Evolutionary conservation across 1,284 basidiomycete genomes (phyloP), one percentile per base, ranked within the genome.

Genomic region (Rhodotorula sp.): DNA sequence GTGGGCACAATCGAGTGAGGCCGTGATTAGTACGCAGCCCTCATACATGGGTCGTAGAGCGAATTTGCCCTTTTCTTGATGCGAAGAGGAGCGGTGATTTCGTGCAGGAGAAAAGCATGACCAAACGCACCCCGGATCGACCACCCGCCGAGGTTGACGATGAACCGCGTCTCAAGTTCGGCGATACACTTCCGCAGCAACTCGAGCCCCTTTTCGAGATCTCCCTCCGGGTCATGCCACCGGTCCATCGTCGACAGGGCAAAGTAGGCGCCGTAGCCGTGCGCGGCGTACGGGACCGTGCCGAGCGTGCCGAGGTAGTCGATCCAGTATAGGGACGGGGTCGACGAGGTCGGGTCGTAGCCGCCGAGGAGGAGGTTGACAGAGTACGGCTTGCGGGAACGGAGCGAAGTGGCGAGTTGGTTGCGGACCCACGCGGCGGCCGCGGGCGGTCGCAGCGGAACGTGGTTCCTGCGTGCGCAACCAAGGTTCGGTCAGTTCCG

Each of bases 191-290:
- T 89, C 79, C 86, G 87, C 70, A 99, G 83, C 8, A 90, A 87
- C 2, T 86, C 91, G 31, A 98, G 81, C 8, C 92, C 97, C 78
- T 97, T 91, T 76, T 93, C 91, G 34, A 94, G 82, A 1, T 86
- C 81, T 61, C 89, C 91, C 68, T 92, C 88, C 0, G 93, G 93
- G 78, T 91, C 85, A 79, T 95, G 93, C 68, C 81, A 94, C 88
- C 90, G 85, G 80, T 99, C 95, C 73, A 99, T 86, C 78, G 95
- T 91, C 86, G 90, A 89, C 78, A 98, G 84, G 28, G 88, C 90
- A 81, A 99, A 95, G 83, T 95, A 95, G 71, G 90, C 87, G 52
- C 93, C 95, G 80, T 98, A 95, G 2, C 95, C 97, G 80, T 98
- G 95, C 0, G 94, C 94, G 12, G 89, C 95, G 80, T 95, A 99